These are phyloP conservation scores for Suillus lakei DNA, from an alignment of 768 basidiomycete species.

Conservation along the genomic window DNA sequence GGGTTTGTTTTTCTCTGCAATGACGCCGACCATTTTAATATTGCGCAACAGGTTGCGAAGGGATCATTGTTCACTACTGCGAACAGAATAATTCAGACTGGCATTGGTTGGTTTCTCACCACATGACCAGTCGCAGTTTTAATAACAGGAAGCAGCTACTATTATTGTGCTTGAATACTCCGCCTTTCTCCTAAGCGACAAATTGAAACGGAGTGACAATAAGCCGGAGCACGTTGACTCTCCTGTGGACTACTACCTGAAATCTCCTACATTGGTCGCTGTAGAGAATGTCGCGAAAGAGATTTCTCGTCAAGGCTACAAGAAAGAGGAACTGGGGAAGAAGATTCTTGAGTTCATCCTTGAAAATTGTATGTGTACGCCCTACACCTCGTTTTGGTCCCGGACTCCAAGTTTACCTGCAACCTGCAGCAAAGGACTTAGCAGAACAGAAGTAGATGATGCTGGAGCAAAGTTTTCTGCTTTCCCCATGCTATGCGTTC, in stretches of 20 bases:
- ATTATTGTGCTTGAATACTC: background rate
- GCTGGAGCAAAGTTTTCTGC: background rate
- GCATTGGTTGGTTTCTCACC: background rate
- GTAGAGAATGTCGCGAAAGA: background rate
- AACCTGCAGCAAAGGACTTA: background rate
- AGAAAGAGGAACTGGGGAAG: background rate
- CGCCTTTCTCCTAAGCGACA: background rate
- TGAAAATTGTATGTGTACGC: background rate
- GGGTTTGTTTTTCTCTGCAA: background rate
- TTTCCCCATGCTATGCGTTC: background rate
- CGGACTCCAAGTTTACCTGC: background rate
- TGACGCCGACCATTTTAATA: background rate
- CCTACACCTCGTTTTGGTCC: background rate
- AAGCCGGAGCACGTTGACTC: background rate
- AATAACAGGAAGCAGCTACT: background rate
- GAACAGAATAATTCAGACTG: background rate
- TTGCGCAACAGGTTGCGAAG: background rate
- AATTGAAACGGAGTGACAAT: too few relatives aligned
- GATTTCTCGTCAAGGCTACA: background rate
- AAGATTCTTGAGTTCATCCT: background rate
- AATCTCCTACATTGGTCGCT: background rate
- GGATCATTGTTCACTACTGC: background rate
- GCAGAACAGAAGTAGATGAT: background rate
- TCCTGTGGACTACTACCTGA: background rate
- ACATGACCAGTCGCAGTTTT: background rate